Conservation (phyloP, 331 rosid species). For the Rosa hybrid region DNA sequence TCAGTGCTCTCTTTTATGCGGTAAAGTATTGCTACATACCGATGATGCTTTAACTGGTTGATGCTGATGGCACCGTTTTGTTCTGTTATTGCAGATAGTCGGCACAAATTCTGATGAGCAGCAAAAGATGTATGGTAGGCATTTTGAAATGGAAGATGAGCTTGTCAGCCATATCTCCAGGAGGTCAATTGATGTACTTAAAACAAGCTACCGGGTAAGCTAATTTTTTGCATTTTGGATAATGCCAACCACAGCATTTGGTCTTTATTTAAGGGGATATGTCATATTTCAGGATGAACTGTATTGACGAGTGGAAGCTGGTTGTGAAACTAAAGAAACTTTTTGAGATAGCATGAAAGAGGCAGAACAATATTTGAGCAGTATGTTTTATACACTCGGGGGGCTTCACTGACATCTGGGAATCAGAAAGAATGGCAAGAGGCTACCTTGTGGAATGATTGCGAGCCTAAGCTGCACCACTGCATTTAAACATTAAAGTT, state of each 20-base stretch:
- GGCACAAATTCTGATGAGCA: constrained; percentile 87
- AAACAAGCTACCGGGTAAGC: constrained; percentile 56
- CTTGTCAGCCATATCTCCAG: constrained; percentile 93
- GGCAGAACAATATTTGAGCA: not conserved
- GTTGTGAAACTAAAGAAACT: constrained; percentile 77
- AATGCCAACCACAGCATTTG: not conserved
- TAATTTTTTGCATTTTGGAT: not conserved
- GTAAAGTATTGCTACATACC: no score
- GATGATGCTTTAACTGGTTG: not conserved
- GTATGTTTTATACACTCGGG: not conserved
- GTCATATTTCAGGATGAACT: constrained; percentile 65
- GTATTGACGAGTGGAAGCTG: constrained; percentile 76
- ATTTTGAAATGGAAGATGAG: constrained; percentile 92
- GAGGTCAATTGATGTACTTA: constrained; percentile 85
- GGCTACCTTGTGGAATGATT: not conserved
- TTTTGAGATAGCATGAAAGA: constrained; percentile 70
- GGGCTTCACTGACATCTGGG: not conserved
- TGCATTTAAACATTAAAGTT: not conserved
- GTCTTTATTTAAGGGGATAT: not conserved
- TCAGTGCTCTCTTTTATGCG: not conserved
- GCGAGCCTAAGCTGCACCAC: not conserved
- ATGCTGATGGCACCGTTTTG: constrained; percentile 8
- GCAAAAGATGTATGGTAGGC: constrained; percentile 96
- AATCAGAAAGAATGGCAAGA: not conserved
- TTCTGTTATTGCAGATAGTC: constrained; percentile 57